Conservation (phyloP, 2,329 filamentous ascomycete genomes). For the Aschersonia sp. region DNA sequence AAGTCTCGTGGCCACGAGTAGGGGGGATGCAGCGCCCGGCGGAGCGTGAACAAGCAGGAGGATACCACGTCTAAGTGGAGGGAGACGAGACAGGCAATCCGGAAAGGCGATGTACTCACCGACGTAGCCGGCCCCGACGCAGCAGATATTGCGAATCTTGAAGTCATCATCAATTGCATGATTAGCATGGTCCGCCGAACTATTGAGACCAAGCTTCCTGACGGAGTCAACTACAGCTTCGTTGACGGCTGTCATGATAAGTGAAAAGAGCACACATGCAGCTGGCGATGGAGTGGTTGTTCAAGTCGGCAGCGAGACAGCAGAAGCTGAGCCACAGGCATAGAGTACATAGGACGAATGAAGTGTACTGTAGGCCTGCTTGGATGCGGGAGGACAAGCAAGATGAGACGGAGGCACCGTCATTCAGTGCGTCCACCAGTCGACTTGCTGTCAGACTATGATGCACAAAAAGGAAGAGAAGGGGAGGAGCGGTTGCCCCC, state of each 20-base stretch:
- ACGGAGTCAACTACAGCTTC: slow-evolving; percentile 14
- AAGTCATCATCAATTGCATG: slow-evolving; percentile 13
- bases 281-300: not conserved
- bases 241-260: slow-evolving; percentile 10
- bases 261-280: not conserved
- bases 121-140: slow-evolving; percentile 63
- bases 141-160: slow-evolving; percentile 48
- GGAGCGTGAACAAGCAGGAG: not conserved
- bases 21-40: not conserved
- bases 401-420: not conserved
- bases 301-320: too few relatives aligned
- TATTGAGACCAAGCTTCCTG: slow-evolving; percentile 18
- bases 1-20: not conserved
- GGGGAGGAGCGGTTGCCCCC: not conserved
- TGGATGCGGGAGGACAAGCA: too few relatives aligned
- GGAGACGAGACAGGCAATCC: not conserved
- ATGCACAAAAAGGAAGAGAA: not conserved
- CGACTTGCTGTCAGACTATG: not conserved
- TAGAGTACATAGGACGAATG: too few relatives aligned
- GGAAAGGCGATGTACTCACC: slow-evolving; percentile 32
- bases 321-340: too few relatives aligned
- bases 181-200: slow-evolving; percentile 15
- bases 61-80: not conserved
- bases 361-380: too few relatives aligned
- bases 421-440: not conserved